Evolutionary conservation across 139 green algal species (phyloP), one percentile per base, ranked within the genome.

Genomic region (Gonium pectorale): DNA sequence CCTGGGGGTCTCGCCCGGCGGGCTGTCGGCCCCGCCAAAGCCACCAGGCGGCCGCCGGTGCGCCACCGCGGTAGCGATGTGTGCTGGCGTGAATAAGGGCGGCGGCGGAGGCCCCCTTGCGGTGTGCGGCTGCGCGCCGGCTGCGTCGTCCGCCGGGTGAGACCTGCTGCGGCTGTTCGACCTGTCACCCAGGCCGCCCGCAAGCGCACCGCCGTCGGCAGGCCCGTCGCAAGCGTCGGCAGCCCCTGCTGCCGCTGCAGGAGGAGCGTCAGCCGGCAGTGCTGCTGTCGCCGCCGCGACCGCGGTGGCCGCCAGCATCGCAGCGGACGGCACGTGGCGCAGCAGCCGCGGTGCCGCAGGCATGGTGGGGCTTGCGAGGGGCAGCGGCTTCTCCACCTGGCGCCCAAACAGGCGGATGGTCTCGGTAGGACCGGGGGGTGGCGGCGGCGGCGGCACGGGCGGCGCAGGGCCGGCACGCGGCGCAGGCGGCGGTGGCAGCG

Each of bases 321-420:
- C 27, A 29, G 21, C 41, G 67, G 26, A 59, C 26, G 7, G 43
- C 43, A 41, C 17, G 35, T n/a, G 46, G 46, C 70, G 70, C 44
- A 33, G 70, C 49, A 79, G 44, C n/a, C 4, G 33, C 31, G 33
- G 49, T 15, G 70, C 40, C 0, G 70, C n/a, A 3, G 70, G 70
- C 70, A 79, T 79, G 6, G 44, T 64, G 7, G 70, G 46, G 21
- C 46, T 79, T 9, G 70, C 33, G 22, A 66, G 44, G 1, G 72
- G 72, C 6, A 29, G 33, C 37, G 72, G 72, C 72, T 80, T 80
- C 5, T 21, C 9, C 33, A 67, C 35, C 22, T 51, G 51, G 7
- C 72, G 72, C 3, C 72, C 72, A 38, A 80, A 80, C 2, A 80
- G 51, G 35, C 72, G 17, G 35, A 80, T 52, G 0, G 72, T 80